A percentile compares a stretch with the other conserved stretches of the same genome.
phyloP scores from a whole-genome alignment of 768 basidiomycete species.

The Clitopilus passeckerianus region DNA sequence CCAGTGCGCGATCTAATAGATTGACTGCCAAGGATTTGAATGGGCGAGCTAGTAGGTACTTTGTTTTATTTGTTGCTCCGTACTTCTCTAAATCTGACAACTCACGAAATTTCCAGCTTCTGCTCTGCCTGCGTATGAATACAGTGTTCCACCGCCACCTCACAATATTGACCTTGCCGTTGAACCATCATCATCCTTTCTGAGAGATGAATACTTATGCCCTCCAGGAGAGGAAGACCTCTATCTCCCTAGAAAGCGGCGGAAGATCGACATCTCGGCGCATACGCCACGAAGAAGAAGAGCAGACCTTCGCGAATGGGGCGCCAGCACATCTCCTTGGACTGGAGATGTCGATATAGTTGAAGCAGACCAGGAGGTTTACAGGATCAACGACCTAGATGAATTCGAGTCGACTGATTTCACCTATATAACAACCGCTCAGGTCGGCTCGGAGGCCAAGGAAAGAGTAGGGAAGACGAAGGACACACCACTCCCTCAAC shows the following conservation, averaged over 20 bases:
- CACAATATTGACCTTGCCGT: background rate
- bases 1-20: too few relatives aligned
- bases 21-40: too few relatives aligned
- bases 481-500: background rate
- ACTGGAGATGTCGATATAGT: background rate
- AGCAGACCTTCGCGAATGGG: background rate
- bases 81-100: too few relatives aligned
- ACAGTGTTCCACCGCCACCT: background rate
- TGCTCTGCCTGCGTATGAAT: background rate
- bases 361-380: background rate
- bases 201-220: background rate
- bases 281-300: background rate
- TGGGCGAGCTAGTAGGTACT: too few relatives aligned
- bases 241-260: background rate
- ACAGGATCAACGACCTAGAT: background rate
- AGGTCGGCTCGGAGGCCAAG: too few relatives aligned
- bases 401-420: background rate
- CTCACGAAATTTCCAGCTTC: too few relatives aligned
- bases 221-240: background rate
- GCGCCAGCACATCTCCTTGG: background rate
- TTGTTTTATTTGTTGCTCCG: too few relatives aligned
- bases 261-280: background rate
- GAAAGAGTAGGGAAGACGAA: background rate
- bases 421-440: background rate
- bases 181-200: background rate